These are phyloP conservation scores for Cyberlindnera misumaiensis DNA, from an alignment of 805 yeast species.

Conservation along the genomic window DNA sequence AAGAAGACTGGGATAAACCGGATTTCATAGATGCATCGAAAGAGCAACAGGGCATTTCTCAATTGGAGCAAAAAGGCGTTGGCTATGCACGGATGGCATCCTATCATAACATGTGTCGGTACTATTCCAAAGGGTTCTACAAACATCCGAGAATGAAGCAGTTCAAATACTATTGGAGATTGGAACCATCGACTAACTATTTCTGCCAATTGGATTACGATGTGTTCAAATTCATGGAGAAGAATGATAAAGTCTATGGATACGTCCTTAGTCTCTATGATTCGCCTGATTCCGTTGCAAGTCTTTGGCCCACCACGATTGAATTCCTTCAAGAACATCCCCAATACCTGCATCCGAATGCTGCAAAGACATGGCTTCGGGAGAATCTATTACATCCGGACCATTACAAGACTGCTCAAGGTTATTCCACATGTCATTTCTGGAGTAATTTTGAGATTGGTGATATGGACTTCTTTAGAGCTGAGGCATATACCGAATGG, in stretches of 20 bases:
- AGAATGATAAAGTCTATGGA: constrained; percentile 65
- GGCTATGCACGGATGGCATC: constrained; percentile 56
- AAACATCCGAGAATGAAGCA: constrained; percentile 66
- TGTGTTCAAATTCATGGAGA: constrained; percentile 66
- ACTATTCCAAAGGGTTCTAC: constrained; percentile 76
- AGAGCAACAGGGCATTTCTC: constrained; percentile 34
- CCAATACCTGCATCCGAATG: constrained; percentile 50
- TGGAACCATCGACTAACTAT: constrained; percentile 65
- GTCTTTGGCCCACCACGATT: constrained; percentile 66
- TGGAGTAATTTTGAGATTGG: constrained; percentile 90
- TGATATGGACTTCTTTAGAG: constrained; percentile 72
- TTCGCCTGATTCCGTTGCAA: constrained; percentile 51
- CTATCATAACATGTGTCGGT: constrained; percentile 87
- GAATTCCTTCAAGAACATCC: constrained; percentile 51
- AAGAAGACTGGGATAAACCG: constrained; percentile 57
- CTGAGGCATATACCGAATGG: constrained; percentile 60
- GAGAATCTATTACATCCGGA: constrained; percentile 48
- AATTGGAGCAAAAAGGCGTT: constrained; percentile 35
- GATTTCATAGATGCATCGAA: constrained; percentile 39
- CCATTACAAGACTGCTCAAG: constrained; percentile 34
- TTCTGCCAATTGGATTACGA: constrained; percentile 70
- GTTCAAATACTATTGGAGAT: constrained; percentile 92
- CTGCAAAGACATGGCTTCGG: constrained; percentile 57
- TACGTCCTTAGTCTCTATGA: constrained; percentile 66
- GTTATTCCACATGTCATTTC: constrained; percentile 67